A percentile compares a stretch with the other conserved stretches of the same genome.
Conservation (phyloP, 2,329 filamentous ascomycete species). For the Mycosphaerella sp. region DNA sequence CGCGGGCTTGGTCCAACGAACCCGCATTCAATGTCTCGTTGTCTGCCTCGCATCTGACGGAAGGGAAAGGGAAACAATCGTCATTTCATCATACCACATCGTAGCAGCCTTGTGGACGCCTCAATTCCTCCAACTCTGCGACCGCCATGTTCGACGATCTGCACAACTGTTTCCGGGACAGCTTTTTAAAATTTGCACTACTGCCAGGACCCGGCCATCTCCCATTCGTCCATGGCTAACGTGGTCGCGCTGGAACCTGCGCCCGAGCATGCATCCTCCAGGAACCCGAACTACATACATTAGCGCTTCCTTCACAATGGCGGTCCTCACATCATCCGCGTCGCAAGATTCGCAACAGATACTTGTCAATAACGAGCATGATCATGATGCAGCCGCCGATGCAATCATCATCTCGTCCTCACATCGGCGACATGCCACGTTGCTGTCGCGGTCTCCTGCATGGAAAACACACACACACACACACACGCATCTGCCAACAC, state of each 20-base stretch:
- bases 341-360: conserved; percentile 1
- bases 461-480: neutral
- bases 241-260: neutral
- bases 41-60: neutral
- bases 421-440: neutral
- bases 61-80: neutral
- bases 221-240: neutral
- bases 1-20: neutral
- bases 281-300: neutral
- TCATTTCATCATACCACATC: neutral
- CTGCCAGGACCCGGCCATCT: neutral
- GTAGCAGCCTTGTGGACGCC: neutral
- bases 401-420: neutral
- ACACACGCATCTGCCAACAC: neutral
- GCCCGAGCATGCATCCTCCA: conserved; percentile 4
- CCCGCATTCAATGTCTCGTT: neutral
- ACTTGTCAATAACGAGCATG: neutral
- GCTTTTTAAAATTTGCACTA: neutral
- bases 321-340: neutral
- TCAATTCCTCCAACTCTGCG: neutral
- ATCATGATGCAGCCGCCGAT: conserved; percentile 1
- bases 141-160: neutral
- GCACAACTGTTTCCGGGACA: neutral
- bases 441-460: neutral
- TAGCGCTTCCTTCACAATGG: too few relatives aligned